Percentiles rank a stretch among this genome's conserved stretches.
These are phyloP conservation scores for Moringa oleifera DNA, from an alignment of 345 rosid species.

Conservation along the genomic window DNA sequence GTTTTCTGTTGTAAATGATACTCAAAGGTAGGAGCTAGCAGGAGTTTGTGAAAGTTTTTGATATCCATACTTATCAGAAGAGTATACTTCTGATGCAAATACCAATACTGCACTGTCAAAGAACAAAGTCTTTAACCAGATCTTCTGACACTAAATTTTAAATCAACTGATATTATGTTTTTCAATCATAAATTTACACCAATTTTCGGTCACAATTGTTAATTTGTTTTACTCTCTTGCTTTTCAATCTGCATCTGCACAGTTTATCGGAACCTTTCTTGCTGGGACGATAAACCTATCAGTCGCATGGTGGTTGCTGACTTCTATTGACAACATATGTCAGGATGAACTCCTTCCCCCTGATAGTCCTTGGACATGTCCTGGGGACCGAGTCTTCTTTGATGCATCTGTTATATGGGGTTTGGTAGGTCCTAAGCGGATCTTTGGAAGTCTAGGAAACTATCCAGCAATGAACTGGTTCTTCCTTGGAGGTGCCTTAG, in stretches of 20 bases:
- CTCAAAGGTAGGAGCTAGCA: neutral
- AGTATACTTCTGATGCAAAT: too few relatives aligned
- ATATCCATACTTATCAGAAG: too few relatives aligned
- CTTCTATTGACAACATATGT: constrained; percentile 65
- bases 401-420: constrained; percentile 97
- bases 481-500: constrained; percentile 72
- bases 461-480: constrained; percentile 81
- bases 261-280: constrained; percentile 82
- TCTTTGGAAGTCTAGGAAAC: constrained; percentile 69
- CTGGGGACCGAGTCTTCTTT: constrained; percentile 74
- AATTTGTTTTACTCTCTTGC: constrained; percentile 4
- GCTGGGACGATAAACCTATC: constrained; percentile 76
- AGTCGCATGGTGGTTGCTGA: constrained; percentile 86
- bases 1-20: neutral
- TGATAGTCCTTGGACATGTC: constrained; percentile 90
- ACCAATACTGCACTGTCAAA: too few relatives aligned
- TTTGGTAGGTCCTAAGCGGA: constrained; percentile 71
- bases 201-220: neutral
- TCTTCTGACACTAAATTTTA: neutral
- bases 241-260: neutral
- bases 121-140: neutral
- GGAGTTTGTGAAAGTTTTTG: neutral
- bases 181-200: neutral
- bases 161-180: neutral
- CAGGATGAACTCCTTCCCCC: constrained; percentile 67